phyloP scores from a whole-genome alignment of 2,329 filamentous ascomycete species.

The Calonectria multiphialidica region DNA sequence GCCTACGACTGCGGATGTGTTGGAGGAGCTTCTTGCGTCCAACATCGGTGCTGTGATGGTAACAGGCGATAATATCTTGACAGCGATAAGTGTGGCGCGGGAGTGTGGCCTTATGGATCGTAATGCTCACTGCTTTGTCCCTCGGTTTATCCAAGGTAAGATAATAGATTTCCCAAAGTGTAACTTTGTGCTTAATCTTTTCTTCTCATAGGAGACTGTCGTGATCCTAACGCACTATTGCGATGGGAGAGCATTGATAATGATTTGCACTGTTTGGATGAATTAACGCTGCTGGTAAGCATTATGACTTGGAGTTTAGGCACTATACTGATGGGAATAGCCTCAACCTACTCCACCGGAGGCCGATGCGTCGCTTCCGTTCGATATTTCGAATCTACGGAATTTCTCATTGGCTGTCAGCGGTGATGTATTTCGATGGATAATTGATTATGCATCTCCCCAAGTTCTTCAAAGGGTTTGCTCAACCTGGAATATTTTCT shows the following conservation, averaged over 20 bases:
- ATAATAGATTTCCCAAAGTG: not conserved
- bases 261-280: constrained; percentile 80
- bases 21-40: constrained; percentile 84
- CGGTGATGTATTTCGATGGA: constrained; percentile 96
- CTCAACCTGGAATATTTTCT: constrained; percentile 14
- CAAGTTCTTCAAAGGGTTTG: constrained; percentile 78
- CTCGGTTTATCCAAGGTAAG: constrained; percentile 82
- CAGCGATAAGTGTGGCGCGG: constrained; percentile 93
- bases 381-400: constrained; percentile 82
- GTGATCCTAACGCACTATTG: constrained; percentile 79
- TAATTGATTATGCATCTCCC: constrained; percentile 90
- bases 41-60: constrained; percentile 95
- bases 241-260: constrained; percentile 98
- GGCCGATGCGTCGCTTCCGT: constrained; percentile 85
- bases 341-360: constrained; percentile 79
- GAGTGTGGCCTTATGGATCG: constrained; percentile 88
- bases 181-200: constrained; percentile 26
- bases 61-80: constrained; percentile 97
- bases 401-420: constrained; percentile 92
- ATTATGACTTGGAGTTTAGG: not conserved
- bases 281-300: constrained; percentile 77
- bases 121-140: constrained; percentile 90
- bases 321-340: constrained; percentile 51
- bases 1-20: constrained; percentile 82
- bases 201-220: constrained; percentile 68